Conservation (phyloP, 2,329 filamentous ascomycete species). For the Hypoxylon sp. region DNA sequence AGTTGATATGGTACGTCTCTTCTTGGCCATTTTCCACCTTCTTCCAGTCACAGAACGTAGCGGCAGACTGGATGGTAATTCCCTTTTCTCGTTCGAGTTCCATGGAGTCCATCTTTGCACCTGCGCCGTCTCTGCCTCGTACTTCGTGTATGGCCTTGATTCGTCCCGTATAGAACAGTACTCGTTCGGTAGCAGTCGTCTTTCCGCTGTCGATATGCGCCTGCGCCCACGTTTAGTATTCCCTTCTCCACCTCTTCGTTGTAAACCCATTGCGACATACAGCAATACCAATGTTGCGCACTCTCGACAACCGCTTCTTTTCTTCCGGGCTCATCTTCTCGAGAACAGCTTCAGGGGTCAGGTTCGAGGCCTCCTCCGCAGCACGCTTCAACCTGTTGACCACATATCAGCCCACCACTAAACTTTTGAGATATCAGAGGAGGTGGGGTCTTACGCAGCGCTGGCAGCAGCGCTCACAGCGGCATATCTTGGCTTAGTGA, state of each 20-base stretch:
- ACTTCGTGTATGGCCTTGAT: conserved; percentile 99
- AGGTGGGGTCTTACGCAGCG: conserved; percentile 56
- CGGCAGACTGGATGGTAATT: conserved; percentile 98
- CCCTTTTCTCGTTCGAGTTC: conserved; percentile 98
- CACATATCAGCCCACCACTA: conserved; percentile 10
- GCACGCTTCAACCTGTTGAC: conserved; percentile 62
- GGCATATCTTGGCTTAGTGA: conserved; percentile 55
- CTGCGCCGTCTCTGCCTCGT: conserved; percentile 91
- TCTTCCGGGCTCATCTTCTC: conserved; percentile 87
- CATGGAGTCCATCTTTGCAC: conserved; percentile 99
- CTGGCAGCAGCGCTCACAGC: conserved; percentile 54
- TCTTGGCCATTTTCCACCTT: conserved; percentile 88
- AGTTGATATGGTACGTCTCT: conserved; percentile 95
- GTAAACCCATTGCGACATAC: conserved; percentile 64
- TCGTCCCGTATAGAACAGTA: conserved; percentile 97
- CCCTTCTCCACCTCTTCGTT: not conserved
- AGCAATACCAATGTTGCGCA: conserved; percentile 98
- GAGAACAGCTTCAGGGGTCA: conserved; percentile 75
- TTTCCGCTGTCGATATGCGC: conserved; percentile 99
- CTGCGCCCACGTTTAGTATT: conserved; percentile 59
- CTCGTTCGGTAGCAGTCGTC: conserved; percentile 95
- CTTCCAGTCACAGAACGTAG: conserved; percentile 97
- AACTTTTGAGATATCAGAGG: not conserved
- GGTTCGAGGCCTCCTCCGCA: conserved; percentile 67
- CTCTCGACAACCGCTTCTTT: conserved; percentile 80